phyloP scores from a whole-genome alignment of 2,329 filamentous ascomycete species.

The Aspergillus ibericus region DNA sequence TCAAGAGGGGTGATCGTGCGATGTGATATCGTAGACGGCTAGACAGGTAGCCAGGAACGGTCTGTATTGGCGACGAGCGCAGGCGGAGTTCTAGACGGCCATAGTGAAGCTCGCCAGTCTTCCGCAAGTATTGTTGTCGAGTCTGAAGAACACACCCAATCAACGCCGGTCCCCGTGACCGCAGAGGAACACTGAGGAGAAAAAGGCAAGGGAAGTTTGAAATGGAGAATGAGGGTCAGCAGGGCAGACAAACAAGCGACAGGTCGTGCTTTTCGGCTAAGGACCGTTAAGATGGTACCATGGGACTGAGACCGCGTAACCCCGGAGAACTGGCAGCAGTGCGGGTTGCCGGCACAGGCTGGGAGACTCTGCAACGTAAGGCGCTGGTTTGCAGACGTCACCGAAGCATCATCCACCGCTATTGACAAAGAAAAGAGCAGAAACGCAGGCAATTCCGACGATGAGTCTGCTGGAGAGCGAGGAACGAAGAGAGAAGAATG shows the following conservation, averaged over 20 bases:
- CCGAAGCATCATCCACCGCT: constrained; percentile 14
- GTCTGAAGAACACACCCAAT: neutral
- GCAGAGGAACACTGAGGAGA: constrained; percentile 5
- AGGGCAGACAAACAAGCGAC: constrained; percentile 6
- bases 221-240: constrained; percentile 10
- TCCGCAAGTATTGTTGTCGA: constrained; percentile 10
- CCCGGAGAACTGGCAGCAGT: constrained; percentile 7
- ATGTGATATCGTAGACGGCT: neutral
- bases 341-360: constrained; percentile 5
- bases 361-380: neutral
- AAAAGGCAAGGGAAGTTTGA: neutral
- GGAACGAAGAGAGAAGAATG: neutral
- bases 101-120: constrained; percentile 14
- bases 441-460: neutral
- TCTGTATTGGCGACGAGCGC: constrained; percentile 12
- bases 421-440: neutral
- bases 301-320: constrained; percentile 24
- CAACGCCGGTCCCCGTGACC: constrained; percentile 12
- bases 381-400: constrained; percentile 14
- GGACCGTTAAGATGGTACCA: constrained; percentile 23
- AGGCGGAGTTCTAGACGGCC: constrained; percentile 15
- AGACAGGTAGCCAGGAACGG: neutral
- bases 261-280: constrained; percentile 17
- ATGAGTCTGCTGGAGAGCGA: neutral
- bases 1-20: neutral